These are phyloP conservation scores for Pistacia integerrima DNA, from an alignment of 345 rosid genomes.

Conservation along the genomic window DNA sequence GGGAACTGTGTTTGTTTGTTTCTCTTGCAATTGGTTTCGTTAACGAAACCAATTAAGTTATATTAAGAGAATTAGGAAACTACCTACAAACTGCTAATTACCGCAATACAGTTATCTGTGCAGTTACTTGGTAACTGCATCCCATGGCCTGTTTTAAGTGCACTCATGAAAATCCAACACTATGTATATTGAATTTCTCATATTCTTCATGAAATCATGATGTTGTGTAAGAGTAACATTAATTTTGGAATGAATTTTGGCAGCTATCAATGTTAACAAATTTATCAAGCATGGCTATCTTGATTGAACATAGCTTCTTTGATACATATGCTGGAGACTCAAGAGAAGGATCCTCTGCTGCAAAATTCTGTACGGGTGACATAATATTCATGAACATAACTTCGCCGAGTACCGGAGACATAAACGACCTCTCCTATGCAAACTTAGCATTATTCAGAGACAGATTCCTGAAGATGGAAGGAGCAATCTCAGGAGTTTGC, in stretches of 20 bases:
- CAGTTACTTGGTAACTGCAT: too few species aligned
- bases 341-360: constrained; percentile 39
- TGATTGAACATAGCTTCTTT: constrained; percentile 44
- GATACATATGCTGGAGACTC: constrained; percentile 61
- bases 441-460: constrained; percentile 51
- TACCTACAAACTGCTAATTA: too few species aligned
- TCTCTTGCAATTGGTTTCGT: too few species aligned
- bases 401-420: constrained; percentile 20
- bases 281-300: constrained; percentile 44
- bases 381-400: constrained; percentile 33
- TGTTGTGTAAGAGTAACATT: too few species aligned
- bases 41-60: too few species aligned
- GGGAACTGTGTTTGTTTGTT: too few species aligned
- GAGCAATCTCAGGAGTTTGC: constrained; percentile 54
- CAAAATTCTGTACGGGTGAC: constrained; percentile 52
- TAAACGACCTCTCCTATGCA: constrained; percentile 36
- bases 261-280: constrained; percentile 44
- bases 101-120: too few species aligned
- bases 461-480: constrained; percentile 45
- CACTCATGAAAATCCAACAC: too few species aligned
- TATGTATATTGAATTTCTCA: too few species aligned
- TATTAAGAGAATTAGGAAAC: too few species aligned
- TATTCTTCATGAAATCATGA: too few species aligned
- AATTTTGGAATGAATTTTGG: background rate
- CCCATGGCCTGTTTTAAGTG: too few species aligned